Evolutionary conservation across 2,329 filamentous ascomycete species (phyloP).

Genomic region (Talaromyces sp.): DNA sequence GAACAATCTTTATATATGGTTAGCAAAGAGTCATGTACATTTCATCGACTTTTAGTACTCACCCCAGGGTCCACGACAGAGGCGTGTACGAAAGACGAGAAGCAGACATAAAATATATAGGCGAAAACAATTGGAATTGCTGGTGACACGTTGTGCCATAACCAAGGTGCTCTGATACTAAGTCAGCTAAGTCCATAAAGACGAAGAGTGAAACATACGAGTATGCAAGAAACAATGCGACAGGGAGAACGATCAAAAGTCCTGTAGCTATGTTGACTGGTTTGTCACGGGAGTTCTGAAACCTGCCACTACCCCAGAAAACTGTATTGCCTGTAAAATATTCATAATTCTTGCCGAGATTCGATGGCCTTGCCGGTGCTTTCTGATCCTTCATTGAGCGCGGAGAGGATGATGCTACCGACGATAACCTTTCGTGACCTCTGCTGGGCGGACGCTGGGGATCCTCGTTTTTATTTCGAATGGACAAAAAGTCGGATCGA

Average conservation of each 20-base stretch:
- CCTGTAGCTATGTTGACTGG: constrained; percentile 89
- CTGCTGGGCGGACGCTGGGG: constrained; percentile 56
- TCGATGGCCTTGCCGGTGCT: constrained; percentile 30
- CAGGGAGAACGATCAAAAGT: constrained; percentile 72
- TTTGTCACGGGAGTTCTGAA: constrained; percentile 82
- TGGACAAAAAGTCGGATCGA: constrained; percentile 69
- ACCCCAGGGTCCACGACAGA: constrained; percentile 90
- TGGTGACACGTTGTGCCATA: constrained; percentile 83
- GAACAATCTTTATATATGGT: constrained; percentile 66
- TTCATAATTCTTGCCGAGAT: constrained; percentile 73
- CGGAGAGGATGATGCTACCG: constrained; percentile 74
- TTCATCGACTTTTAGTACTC: constrained; percentile 43
- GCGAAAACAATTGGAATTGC: constrained; percentile 86
- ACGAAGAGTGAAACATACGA: constrained; percentile 51
- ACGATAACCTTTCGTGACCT: constrained; percentile 80
- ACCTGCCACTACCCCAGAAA: constrained; percentile 79
- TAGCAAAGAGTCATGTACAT: background rate
- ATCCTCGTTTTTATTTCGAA: constrained; percentile 51
- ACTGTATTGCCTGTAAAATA: constrained; percentile 93
- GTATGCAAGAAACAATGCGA: constrained; percentile 77
- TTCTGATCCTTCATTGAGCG: constrained; percentile 50
- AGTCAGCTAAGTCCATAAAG: constrained; percentile 16
- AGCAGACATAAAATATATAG: constrained; percentile 84
- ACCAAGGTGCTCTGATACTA: constrained; percentile 63
- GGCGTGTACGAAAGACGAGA: constrained; percentile 92